These are phyloP conservation scores for Lophiotrema nucula DNA, from an alignment of 495 filamentous ascomycete species.

Conservation along the genomic window DNA sequence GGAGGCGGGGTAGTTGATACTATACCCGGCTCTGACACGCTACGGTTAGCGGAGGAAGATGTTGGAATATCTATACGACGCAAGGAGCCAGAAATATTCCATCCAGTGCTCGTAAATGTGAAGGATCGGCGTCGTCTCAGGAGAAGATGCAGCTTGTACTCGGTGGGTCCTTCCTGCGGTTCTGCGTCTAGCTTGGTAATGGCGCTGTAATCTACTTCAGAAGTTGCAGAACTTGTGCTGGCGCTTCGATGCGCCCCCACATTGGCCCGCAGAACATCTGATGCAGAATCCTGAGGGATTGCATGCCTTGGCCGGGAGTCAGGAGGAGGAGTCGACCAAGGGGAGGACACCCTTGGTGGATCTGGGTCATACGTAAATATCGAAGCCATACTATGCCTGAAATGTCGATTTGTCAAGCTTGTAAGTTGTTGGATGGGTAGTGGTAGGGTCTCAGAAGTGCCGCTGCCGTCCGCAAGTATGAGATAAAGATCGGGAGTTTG, in stretches of 20 bases:
- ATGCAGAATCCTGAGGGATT: slow-evolving; percentile 18
- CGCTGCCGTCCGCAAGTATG: slow-evolving; percentile 27
- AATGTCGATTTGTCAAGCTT: neutral
- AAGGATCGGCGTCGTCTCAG: slow-evolving; percentile 75
- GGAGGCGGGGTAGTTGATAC: slow-evolving; percentile 35
- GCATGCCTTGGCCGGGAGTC: neutral
- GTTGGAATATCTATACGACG: slow-evolving; percentile 43
- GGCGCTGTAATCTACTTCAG: slow-evolving; percentile 53
- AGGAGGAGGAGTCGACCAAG: slow-evolving; percentile 66
- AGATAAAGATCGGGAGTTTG: slow-evolving; percentile 49
- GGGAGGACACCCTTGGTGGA: slow-evolving; percentile 81
- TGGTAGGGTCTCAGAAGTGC: neutral
- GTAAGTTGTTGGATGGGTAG: neutral
- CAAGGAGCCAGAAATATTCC: slow-evolving; percentile 58
- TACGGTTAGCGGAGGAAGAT: slow-evolving; percentile 29
- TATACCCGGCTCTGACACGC: slow-evolving; percentile 18
- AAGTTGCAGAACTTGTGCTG: neutral
- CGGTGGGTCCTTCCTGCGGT: slow-evolving; percentile 88
- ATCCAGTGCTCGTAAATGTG: slow-evolving; percentile 60
- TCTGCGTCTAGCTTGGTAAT: slow-evolving; percentile 81
- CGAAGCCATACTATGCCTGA: slow-evolving; percentile 68
- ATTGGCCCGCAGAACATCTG: neutral
- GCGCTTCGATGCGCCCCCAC: neutral
- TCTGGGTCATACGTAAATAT: slow-evolving; percentile 94
- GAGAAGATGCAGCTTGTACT: slow-evolving; percentile 96